Evolutionary conservation across 371 early-diverging fungal genomes (phyloP).

Genomic region (Mortierella sp.): DNA sequence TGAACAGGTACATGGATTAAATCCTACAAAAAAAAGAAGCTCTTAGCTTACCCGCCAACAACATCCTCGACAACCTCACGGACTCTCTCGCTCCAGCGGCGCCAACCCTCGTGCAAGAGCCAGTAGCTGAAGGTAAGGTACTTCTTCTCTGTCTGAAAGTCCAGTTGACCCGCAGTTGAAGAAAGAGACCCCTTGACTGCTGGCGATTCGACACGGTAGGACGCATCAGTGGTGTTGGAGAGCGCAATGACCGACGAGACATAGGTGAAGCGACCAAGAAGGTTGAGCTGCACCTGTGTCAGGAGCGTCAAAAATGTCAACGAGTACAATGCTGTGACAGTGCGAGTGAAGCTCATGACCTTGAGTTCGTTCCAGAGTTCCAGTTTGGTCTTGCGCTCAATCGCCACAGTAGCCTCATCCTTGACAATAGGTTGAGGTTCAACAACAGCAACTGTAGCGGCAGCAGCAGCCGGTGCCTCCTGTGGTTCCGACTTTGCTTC

Average conservation of each 20-base stretch:
- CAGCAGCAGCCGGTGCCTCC: not conserved
- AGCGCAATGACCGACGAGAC: slow-evolving; percentile 86
- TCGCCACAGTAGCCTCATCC: slow-evolving; percentile 44
- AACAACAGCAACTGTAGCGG: not conserved
- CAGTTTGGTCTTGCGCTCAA: slow-evolving; percentile 73
- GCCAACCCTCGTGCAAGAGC: too few relatives aligned
- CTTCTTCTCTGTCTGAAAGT: too few relatives aligned
- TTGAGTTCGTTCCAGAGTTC: slow-evolving; percentile 94
- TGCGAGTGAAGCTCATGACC: slow-evolving; percentile 85
- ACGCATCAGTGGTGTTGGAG: slow-evolving; percentile 64
- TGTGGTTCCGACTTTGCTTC: slow-evolving; percentile 11
- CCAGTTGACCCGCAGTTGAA: too few relatives aligned
- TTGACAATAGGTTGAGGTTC: slow-evolving; percentile 8
- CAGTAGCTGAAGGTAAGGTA: too few relatives aligned
- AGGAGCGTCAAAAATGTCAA: slow-evolving; percentile 85
- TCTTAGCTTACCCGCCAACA: too few relatives aligned
- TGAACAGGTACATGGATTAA: too few relatives aligned
- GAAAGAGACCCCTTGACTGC: slow-evolving; percentile 56
- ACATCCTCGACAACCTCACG: too few relatives aligned
- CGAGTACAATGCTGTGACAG: slow-evolving; percentile 86
- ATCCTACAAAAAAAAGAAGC: too few relatives aligned
- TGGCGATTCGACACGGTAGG: slow-evolving; percentile 64
- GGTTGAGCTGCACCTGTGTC: slow-evolving; percentile 90
- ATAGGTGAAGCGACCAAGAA: slow-evolving; percentile 93
- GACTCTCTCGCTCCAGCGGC: too few relatives aligned